Evolutionary conservation across 2,329 filamentous ascomycete genomes (phyloP), one percentile per base, ranked within the genome.

Genomic region (Pseudogymnoascus sp.): DNA sequence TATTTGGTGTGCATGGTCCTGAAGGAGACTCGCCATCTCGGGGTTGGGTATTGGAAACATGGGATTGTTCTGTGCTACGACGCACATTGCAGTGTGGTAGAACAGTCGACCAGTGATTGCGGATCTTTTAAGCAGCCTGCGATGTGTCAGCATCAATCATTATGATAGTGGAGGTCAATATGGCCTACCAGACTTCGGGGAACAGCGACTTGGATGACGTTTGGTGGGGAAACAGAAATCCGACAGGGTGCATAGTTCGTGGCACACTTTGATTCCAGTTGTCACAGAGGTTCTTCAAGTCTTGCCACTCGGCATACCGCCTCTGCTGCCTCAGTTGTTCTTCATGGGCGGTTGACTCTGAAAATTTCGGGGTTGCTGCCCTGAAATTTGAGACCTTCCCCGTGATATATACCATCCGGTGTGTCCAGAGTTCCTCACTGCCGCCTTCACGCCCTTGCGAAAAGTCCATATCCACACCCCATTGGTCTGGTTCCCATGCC

Each of bases 371-470:
- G 28, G 86, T 83, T 14, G 82, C 84, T 12, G 89, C 87, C 38
- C 90, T 84, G 72, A 96, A 96, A 73, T 95, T 94, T 66, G 87
- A 85, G 57, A 96, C 84, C 71, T 92, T 96, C 57, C 89, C 91
- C 57, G 95, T 82, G 65, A 96, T 88, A 74, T 92, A 96, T 38
- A 97, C 78, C 64, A 96, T 95, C 28, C 90, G 85, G 70, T 96
- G 88, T 15, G 91, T 89, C 91, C 93, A 97, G 8, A 87, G 71
- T 69, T 96, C 90, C 72, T 96, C 91, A 37, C 83, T 79, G 9
- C 86, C 88, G 6, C 78, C 75, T 61, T 82, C 77, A 18, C 35
- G 57, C 33, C 37, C 57, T 14, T 58, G 57, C 6, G 76, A 75
- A 68, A 94, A 88, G 67, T 88, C 82, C 79, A 94, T 85, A 68